Conservation (phyloP, 75 land plant species). For the Azolla pinnata region DNA sequence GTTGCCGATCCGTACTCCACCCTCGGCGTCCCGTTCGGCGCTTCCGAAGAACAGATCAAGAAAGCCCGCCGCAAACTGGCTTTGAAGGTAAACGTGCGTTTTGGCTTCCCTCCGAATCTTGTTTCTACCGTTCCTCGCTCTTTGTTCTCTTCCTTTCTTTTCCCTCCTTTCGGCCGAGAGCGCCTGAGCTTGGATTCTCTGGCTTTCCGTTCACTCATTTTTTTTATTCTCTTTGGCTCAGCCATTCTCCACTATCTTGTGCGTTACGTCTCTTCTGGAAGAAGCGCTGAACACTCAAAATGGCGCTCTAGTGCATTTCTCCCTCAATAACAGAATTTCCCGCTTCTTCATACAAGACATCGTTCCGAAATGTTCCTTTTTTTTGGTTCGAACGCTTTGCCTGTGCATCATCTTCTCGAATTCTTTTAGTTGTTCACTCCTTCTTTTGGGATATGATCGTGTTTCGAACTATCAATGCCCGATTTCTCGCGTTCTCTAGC, state of each 20-base stretch:
- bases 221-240: too few species aligned
- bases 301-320: too few species aligned
- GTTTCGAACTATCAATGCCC: neutral
- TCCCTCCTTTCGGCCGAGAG: slow-evolving; percentile 1
- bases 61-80: slow-evolving; percentile 59
- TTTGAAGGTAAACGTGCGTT: slow-evolving; percentile 36
- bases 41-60: slow-evolving; percentile 59
- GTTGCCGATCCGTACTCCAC: slow-evolving; percentile 7
- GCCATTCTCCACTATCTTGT: too few species aligned
- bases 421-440: neutral
- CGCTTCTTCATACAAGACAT: too few species aligned
- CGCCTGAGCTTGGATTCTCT: too few species aligned
- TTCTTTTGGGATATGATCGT: neutral
- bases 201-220: too few species aligned
- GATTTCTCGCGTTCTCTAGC: too few species aligned
- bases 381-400: neutral
- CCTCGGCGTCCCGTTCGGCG: slow-evolving; percentile 45
- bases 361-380: too few species aligned
- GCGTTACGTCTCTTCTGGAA: neutral
- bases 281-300: too few species aligned
- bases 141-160: neutral
- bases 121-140: neutral
- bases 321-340: too few species aligned
- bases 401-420: neutral
- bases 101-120: neutral